phyloP scores from a whole-genome alignment of 2,329 filamentous ascomycete species.

The Alternaria ethzedia region DNA sequence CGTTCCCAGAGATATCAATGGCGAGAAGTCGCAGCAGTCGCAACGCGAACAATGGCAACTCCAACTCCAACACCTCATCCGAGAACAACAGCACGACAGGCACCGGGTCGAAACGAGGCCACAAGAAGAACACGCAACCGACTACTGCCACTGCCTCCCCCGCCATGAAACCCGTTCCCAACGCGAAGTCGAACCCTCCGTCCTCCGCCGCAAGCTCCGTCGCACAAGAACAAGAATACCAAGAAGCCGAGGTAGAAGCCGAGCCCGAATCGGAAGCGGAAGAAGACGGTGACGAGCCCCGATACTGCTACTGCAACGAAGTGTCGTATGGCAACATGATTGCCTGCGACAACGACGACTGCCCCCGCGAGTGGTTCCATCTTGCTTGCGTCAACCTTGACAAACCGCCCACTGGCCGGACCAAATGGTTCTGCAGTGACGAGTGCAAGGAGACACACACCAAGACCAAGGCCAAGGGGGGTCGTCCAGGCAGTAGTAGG shows the following conservation, averaged over 20 bases:
- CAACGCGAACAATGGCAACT: slow-evolving; percentile 46
- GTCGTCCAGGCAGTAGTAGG: slow-evolving; percentile 46
- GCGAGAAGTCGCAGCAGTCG: slow-evolving; percentile 52
- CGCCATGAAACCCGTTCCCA: slow-evolving; percentile 30
- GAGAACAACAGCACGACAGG: slow-evolving; percentile 49
- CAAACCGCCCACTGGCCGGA: slow-evolving; percentile 59
- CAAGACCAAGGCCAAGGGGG: slow-evolving; percentile 42
- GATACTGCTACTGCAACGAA: slow-evolving; percentile 70
- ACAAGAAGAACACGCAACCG: slow-evolving; percentile 42
- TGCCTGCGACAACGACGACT: slow-evolving; percentile 69
- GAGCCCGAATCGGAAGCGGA: slow-evolving; percentile 45
- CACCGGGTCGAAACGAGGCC: slow-evolving; percentile 43
- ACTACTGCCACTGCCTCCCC: slow-evolving; percentile 35
- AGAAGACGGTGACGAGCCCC: slow-evolving; percentile 58
- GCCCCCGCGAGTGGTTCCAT: slow-evolving; percentile 72
- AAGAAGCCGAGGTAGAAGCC: slow-evolving; percentile 35
- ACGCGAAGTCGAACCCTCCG: slow-evolving; percentile 37
- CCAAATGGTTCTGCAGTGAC: slow-evolving; percentile 51
- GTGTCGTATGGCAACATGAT: slow-evolving; percentile 73
- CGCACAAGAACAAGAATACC: slow-evolving; percentile 42
- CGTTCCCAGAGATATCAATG: slow-evolving; percentile 52
- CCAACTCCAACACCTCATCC: slow-evolving; percentile 47
- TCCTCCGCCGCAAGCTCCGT: slow-evolving; percentile 43
- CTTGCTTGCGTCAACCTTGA: slow-evolving; percentile 68
- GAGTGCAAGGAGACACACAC: slow-evolving; percentile 44